Conservation (phyloP, 2,329 filamentous ascomycete genomes). For the Fusarium zealandicum region DNA sequence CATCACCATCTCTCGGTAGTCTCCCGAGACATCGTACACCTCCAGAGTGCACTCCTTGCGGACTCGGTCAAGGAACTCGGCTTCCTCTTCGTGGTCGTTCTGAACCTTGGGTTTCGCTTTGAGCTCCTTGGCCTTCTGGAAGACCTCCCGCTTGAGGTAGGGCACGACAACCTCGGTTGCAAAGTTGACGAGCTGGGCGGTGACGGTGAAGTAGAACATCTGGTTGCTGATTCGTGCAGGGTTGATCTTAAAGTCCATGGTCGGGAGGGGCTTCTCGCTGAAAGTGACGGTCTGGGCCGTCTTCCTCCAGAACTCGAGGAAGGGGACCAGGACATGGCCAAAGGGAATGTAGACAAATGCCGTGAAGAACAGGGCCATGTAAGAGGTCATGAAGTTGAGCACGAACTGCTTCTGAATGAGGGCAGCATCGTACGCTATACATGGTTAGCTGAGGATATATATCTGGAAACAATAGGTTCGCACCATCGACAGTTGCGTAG, state of each 20-base stretch:
- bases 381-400: slow-evolving; percentile 95
- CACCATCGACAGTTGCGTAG: slow-evolving; percentile 82
- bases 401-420: slow-evolving; percentile 94
- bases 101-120: slow-evolving; percentile 63
- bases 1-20: slow-evolving; percentile 93
- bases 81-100: slow-evolving; percentile 77
- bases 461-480: slow-evolving; percentile 13
- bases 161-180: slow-evolving; percentile 85
- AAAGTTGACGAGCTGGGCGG: slow-evolving; percentile 89
- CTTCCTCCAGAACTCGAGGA: slow-evolving; percentile 81
- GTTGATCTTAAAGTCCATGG: slow-evolving; percentile 78
- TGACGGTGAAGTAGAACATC: slow-evolving; percentile 95
- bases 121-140: slow-evolving; percentile 80
- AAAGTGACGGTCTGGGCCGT: slow-evolving; percentile 79
- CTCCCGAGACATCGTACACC: slow-evolving; percentile 86
- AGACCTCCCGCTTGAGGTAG: slow-evolving; percentile 79
- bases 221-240: slow-evolving; percentile 84
- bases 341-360: slow-evolving; percentile 96
- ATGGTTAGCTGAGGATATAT: slow-evolving; percentile 11
- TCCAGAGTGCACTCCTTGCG: slow-evolving; percentile 83
- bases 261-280: slow-evolving; percentile 73
- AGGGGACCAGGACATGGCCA: slow-evolving; percentile 80
- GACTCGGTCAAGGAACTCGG: slow-evolving; percentile 79
- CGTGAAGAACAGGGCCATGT: slow-evolving; percentile 89
- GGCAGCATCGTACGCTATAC: slow-evolving; percentile 75